Evolutionary conservation across 163 green algal species (phyloP), one percentile per base, ranked within the genome.

Genomic region (Scenedesmus sp.): DNA sequence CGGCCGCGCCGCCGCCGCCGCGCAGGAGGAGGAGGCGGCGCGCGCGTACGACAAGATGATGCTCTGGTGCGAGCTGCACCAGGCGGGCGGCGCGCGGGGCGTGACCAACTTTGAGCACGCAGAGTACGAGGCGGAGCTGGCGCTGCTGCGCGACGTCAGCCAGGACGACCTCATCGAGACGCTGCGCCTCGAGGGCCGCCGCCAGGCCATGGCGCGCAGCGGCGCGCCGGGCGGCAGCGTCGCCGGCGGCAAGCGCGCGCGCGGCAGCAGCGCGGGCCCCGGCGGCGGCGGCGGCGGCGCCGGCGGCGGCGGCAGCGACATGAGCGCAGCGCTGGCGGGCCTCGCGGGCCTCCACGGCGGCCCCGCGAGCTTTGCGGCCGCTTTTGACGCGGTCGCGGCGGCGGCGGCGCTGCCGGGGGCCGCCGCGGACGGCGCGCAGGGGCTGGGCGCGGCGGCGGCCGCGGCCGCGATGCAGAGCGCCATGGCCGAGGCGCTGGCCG

Each of bases 21-120:
- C 60, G 44, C 67, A 90, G 87, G 95, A 98, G 84, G 91, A 96
- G 78, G 86, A 97, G 84, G 95, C 94, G 9, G 93, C 95, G 10
- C 87, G 91, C 5, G 95, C 95, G 1, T 98, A 98, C 83, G 94
- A 98, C 89, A 95, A 93, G 78, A 98, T 98, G 95, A 97, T 97
- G 93, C 83, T 98, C 48, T 98, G 95, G 95, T 95, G 91, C 72
- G 92, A 97, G 84, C 86, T 98, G 75, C 94, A 98, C 34, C 63
- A 34, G 50, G 64, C 64, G 20, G 24, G 83, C 77, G 50, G 73
- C 85, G 91, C 91, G 83, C 83, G 84, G 36, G 83, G 90, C 77
- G 33, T 97, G 71, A 97, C 94, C n/a, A 98, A 98, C 84, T 98
- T 97, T 86, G 92, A 96, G 60, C 48, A 90, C 0, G 75, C 75